phyloP scores from a whole-genome alignment of 768 basidiomycete species.

The Trametes gibbosa region DNA sequence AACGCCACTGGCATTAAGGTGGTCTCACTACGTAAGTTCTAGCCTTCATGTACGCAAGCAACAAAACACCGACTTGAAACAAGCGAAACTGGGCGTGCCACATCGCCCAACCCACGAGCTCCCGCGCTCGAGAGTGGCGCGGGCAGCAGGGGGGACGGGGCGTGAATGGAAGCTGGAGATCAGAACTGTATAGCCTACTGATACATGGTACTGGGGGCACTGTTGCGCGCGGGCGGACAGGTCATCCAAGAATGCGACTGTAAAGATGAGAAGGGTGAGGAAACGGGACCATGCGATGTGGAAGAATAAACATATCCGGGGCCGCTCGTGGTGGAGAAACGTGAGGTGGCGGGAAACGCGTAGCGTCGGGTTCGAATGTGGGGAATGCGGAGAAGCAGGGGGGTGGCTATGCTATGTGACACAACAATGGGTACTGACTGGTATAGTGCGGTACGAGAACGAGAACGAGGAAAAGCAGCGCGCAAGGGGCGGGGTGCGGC shows the following conservation, averaged over 20 bases:
- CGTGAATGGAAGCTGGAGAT: not conserved
- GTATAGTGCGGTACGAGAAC: not conserved
- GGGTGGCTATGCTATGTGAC: too few species aligned
- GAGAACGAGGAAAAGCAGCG: not conserved
- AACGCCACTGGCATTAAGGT: constrained; percentile 11
- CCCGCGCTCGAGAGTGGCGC: too few species aligned
- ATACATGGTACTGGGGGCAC: too few species aligned
- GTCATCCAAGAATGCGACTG: not conserved
- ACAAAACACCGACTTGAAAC: not conserved
- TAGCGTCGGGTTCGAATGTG: not conserved
- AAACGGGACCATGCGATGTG: not conserved
- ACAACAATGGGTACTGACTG: not conserved
- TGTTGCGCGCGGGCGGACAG: not conserved
- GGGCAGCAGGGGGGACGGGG: not conserved
- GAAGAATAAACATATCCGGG: not conserved
- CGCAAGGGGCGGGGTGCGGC: too few species aligned
- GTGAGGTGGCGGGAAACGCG: not conserved
- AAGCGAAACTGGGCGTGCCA: not conserved
- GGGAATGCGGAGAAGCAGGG: not conserved
- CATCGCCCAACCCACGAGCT: too few species aligned
- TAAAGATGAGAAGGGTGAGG: not conserved
- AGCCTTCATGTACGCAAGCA: not conserved
- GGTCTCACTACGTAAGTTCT: constrained; percentile 1
- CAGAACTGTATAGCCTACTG: constrained; percentile 2
- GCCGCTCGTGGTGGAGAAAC: constrained; percentile 1